phyloP scores from a whole-genome alignment of 2,329 filamentous ascomycete species.

The Monosporascus sp. region DNA sequence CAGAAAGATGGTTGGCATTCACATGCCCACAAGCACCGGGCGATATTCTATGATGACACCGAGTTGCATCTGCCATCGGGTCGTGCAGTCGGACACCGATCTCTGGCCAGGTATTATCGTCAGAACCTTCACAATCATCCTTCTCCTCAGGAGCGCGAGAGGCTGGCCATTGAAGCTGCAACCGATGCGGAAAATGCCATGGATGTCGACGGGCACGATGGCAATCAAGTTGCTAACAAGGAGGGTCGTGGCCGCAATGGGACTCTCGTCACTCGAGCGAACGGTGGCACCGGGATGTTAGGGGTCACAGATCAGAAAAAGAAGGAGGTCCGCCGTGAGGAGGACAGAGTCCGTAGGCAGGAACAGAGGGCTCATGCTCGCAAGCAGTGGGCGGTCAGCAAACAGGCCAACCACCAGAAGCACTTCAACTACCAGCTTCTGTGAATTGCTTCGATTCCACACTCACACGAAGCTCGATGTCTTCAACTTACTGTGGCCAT shows the following conservation, averaged over 20 bases:
- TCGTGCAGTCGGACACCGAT: constrained; percentile 83
- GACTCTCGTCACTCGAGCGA: constrained; percentile 60
- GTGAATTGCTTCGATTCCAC: constrained; percentile 5
- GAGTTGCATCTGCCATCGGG: constrained; percentile 91
- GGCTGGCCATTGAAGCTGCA: constrained; percentile 53
- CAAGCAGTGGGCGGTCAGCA: constrained; percentile 67
- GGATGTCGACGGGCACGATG: constrained; percentile 28
- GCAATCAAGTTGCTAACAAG: constrained; percentile 30
- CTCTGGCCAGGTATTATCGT: constrained; percentile 79
- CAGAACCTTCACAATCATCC: constrained; percentile 89
- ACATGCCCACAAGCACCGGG: constrained; percentile 71
- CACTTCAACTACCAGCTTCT: constrained; percentile 48
- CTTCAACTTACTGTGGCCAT: background rate
- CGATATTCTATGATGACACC: constrained; percentile 86
- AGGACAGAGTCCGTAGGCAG: constrained; percentile 64
- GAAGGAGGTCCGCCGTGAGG: constrained; percentile 58
- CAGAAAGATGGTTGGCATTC: constrained; percentile 76
- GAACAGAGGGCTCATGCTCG: constrained; percentile 57
- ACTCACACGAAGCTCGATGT: too few relatives aligned
- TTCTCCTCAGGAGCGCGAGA: constrained; percentile 69
- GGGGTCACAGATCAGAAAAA: constrained; percentile 74
- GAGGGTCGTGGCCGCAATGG: constrained; percentile 41
- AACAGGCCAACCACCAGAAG: constrained; percentile 69
- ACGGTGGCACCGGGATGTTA: constrained; percentile 70
- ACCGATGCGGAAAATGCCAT: constrained; percentile 28